phyloP scores from a whole-genome alignment of 805 yeast species.

The Candida vartiovaarae region DNA sequence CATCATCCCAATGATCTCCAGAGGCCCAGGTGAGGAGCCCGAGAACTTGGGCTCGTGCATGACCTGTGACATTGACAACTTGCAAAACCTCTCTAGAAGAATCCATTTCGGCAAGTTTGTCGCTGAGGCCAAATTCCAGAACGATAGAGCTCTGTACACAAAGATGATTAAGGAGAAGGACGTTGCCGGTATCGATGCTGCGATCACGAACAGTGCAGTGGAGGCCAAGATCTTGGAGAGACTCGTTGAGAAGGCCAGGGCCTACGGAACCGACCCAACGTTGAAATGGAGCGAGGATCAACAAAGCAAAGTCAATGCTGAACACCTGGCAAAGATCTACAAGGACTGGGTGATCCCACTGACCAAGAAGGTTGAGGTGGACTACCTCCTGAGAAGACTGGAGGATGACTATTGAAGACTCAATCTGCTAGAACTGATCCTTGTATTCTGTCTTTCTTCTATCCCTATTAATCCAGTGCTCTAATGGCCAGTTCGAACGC shows the following conservation, averaged over 20 bases:
- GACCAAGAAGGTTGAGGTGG: slow-evolving; percentile 93
- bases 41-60: slow-evolving; percentile 90
- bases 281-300: slow-evolving; percentile 59
- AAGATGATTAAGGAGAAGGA: slow-evolving; percentile 61
- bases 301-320: slow-evolving; percentile 75
- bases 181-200: slow-evolving; percentile 61
- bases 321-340: slow-evolving; percentile 74
- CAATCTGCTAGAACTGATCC: background rate
- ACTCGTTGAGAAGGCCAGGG: slow-evolving; percentile 70
- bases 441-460: background rate
- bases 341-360: slow-evolving; percentile 86
- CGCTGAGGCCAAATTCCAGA: slow-evolving; percentile 86
- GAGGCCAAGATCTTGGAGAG: slow-evolving; percentile 79
- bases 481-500: slow-evolving; percentile 90
- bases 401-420: slow-evolving; percentile 39
- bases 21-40: slow-evolving; percentile 60
- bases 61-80: slow-evolving; percentile 72
- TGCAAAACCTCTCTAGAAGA: slow-evolving; percentile 85
- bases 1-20: slow-evolving; percentile 72
- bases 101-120: slow-evolving; percentile 97
- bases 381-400: slow-evolving; percentile 76
- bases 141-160: slow-evolving; percentile 57
- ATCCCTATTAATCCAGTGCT: slow-evolving; percentile 11
- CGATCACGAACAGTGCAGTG: slow-evolving; percentile 82
- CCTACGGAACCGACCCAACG: slow-evolving; percentile 85